Evolutionary conservation across 1,139 yeast species (phyloP).

Genomic region (Blastobotrys serpentis): DNA sequence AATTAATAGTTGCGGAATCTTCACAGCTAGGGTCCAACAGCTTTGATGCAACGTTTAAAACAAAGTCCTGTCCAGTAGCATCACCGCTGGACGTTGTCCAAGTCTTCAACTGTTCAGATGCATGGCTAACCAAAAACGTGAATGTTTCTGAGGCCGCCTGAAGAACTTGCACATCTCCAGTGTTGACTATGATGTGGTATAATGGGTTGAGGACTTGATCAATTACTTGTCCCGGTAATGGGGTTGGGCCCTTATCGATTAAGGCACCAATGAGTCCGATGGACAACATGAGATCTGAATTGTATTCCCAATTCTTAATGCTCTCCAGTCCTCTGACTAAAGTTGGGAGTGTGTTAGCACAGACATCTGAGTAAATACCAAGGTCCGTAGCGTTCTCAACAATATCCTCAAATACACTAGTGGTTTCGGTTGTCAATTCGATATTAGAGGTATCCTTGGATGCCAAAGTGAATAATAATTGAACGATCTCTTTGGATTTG

Average conservation of each 20-base stretch:
- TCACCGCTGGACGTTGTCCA: slow-evolving; percentile 41
- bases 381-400: slow-evolving; percentile 48
- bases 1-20: slow-evolving; percentile 76
- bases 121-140: slow-evolving; percentile 56
- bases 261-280: slow-evolving; percentile 65
- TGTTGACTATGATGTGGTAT: slow-evolving; percentile 49
- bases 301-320: slow-evolving; percentile 32
- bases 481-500: slow-evolving; percentile 47
- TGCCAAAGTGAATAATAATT: slow-evolving; percentile 61
- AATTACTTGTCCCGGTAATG: slow-evolving; percentile 52
- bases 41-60: slow-evolving; percentile 63
- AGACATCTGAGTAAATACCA: slow-evolving; percentile 42
- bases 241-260: slow-evolving; percentile 47
- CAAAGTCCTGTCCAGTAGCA: slow-evolving; percentile 52
- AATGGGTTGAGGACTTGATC: slow-evolving; percentile 52
- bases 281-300: slow-evolving; percentile 59
- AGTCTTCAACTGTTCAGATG: slow-evolving; percentile 46
- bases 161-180: slow-evolving; percentile 75
- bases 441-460: slow-evolving; percentile 74
- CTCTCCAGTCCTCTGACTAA: slow-evolving; percentile 20
- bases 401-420: slow-evolving; percentile 63
- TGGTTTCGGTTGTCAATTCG: slow-evolving; percentile 56
- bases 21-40: slow-evolving; percentile 69
- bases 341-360: slow-evolving; percentile 48
- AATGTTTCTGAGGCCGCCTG: slow-evolving; percentile 79